Base-by-base conservation (phyloP, 306 rosid species). In the Ziziphus jujuba region DNA sequence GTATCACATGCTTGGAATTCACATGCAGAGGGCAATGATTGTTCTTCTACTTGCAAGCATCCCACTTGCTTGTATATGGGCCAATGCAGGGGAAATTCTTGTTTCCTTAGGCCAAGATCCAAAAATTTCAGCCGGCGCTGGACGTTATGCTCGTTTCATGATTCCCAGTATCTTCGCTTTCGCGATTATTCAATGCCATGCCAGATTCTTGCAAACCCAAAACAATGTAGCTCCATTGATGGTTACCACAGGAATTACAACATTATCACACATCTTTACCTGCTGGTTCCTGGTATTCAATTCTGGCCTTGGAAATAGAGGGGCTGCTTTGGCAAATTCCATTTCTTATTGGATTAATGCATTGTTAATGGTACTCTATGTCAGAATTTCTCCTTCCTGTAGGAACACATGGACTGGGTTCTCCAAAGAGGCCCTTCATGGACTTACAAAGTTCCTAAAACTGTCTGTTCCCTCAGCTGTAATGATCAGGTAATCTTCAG, bases 11-110 rank as follows among this genome's bases (percentile, higher is more conserved):
- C 71, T 78, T 2, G 83, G 83, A 6, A 64, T 82, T 1, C 80
- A 82, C 69, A 38, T 71, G 81, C 83, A 82, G 45, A 71, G 86
- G 64, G 86, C 81, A 21, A 71, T 78, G 72, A 20, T 82, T 23
- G 78, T 82, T 71, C 75, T 82, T 74, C 81, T 82, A 19, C 67
- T 71, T 2, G 73, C 13, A 44, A 50, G 73, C 70, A 16, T 82
- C 45, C 86, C 86, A 1, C 73, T 82, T 43, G 78, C 78, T 10
- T 16, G 35, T 25, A 56, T 78, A 17, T 82, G 86, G 86, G 69
- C 59, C 38, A 81, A 70, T 53, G 78, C 86, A 7, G 75, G 83
- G 20, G 80, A 65, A 31, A 81, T 81, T 53, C 80, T 81, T 61
- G 53, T 9, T 6, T 71, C 65, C 67, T 70, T 81, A 24, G 82